Percentiles rank a stretch among this genome's conserved stretches.
Conservation (phyloP, 139 green algal species). For the Haematococcus lacustris region DNA sequence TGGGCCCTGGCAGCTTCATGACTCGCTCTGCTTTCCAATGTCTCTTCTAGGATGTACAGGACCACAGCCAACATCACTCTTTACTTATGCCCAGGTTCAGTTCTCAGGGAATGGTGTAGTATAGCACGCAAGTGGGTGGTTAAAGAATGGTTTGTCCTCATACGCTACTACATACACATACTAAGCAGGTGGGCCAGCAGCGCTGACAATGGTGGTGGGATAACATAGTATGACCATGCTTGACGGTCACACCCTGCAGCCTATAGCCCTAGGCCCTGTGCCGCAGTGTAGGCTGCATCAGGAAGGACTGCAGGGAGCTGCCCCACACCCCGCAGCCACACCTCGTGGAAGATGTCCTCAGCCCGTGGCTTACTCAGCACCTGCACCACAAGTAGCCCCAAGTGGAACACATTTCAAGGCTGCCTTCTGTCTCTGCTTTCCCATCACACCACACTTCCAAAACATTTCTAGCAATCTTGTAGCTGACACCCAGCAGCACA, state of each 20-base stretch:
- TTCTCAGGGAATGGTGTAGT: not conserved
- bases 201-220: not conserved
- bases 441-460: no score
- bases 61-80: not conserved
- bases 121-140: not conserved
- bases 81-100: not conserved
- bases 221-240: not conserved
- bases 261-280: not conserved
- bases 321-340: conserved; percentile 6
- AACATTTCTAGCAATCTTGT: no score
- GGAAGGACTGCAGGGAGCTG: not conserved
- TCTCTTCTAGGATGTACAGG: not conserved
- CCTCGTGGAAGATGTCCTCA: conserved; percentile 56
- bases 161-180: not conserved
- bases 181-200: not conserved
- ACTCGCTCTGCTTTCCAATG: not conserved
- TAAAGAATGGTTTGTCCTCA: not conserved
- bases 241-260: not conserved
- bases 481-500: no score
- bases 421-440: no score
- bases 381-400: no score
- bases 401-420: no score
- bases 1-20: not conserved
- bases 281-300: not conserved
- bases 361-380: conserved; percentile 47